phyloP scores from a whole-genome alignment of 1,284 basidiomycete genomes.

The Vanrija sp. region DNA sequence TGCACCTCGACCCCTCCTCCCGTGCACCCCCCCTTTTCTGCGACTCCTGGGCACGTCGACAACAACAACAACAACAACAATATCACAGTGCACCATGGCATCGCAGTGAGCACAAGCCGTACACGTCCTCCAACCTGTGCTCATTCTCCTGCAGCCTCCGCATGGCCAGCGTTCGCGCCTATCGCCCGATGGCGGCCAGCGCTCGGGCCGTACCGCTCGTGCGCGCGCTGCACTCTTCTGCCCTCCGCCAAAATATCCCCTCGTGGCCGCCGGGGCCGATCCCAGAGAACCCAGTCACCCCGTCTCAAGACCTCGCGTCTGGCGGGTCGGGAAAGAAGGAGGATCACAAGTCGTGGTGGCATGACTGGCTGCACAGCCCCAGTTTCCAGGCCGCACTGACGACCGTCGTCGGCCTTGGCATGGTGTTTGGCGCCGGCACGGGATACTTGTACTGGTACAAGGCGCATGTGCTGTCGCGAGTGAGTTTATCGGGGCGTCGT shows the following conservation, averaged over 20 bases:
- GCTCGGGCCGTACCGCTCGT: no score
- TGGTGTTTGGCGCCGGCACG: slow-evolving; percentile 54
- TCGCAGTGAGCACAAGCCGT: no score
- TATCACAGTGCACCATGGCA: no score
- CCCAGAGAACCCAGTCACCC: slow-evolving; percentile 31
- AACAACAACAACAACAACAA: no score
- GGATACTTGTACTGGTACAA: slow-evolving; percentile 75
- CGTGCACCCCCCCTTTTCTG: no score
- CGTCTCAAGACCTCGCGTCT: slow-evolving; percentile 20
- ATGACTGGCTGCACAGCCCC: slow-evolving; percentile 34
- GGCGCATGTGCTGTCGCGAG: slow-evolving; percentile 70
- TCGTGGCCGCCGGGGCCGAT: slow-evolving; percentile 34
- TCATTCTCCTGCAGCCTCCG: no score
- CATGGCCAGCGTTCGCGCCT: no score
- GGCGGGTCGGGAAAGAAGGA: slow-evolving; percentile 1
- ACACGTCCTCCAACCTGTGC: no score
- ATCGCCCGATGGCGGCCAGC: no score
- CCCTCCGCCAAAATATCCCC: slow-evolving; percentile 19
- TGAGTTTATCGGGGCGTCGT: slow-evolving; percentile 44
- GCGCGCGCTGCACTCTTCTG: slow-evolving; percentile 4
- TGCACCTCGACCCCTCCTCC: no score
- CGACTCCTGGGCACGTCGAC: no score
- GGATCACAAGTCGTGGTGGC: slow-evolving; percentile 25
- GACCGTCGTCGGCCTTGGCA: slow-evolving; percentile 43
- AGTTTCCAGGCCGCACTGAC: slow-evolving; percentile 47